Percentiles rank a stretch among this genome's conserved stretches.
These are phyloP conservation scores for Torulaspora globosa DNA, from an alignment of 1,139 yeast species.

Conservation along the genomic window DNA sequence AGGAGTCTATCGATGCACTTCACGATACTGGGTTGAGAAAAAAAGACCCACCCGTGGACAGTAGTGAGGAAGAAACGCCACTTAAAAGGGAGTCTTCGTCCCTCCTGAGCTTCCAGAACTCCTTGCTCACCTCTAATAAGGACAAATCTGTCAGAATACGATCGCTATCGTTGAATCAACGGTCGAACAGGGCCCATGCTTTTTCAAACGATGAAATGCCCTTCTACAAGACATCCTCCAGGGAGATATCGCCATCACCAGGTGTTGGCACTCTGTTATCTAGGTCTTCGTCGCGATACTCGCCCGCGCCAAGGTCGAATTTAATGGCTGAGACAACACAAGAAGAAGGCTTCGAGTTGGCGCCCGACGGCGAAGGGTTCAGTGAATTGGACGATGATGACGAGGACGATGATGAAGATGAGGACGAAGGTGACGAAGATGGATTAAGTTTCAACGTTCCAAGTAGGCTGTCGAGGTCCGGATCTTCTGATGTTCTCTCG, in stretches of 20 bases:
- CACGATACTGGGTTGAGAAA: constrained; percentile 20
- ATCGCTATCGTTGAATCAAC: constrained; percentile 27
- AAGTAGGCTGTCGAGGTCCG: constrained; percentile 31
- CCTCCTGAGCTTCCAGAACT: constrained; percentile 31
- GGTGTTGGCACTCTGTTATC: neutral
- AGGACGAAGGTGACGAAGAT: constrained; percentile 29
- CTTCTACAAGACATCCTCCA: constrained; percentile 1
- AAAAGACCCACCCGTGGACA: constrained; percentile 13
- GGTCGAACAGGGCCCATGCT: constrained; percentile 13
- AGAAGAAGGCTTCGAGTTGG: constrained; percentile 1
- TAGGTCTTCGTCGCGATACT: neutral
- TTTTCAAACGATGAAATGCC: constrained; percentile 7
- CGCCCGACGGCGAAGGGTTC: constrained; percentile 10
- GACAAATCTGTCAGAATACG: constrained; percentile 34
- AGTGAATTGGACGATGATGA: constrained; percentile 17
- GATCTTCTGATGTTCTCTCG: constrained; percentile 21
- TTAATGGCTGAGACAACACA: constrained; percentile 3
- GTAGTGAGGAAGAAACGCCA: constrained; percentile 24
- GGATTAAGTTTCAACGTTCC: constrained; percentile 36
- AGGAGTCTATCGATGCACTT: constrained; percentile 32
- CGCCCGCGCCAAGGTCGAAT: constrained; percentile 5
- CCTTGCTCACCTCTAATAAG: constrained; percentile 34
- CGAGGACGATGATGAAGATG: constrained; percentile 19
- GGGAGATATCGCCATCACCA: constrained; percentile 1
- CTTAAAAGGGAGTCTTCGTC: constrained; percentile 34